Evolutionary conservation across 2,329 filamentous ascomycete species (phyloP).

Genomic region (Knoxdaviesia capensis): DNA sequence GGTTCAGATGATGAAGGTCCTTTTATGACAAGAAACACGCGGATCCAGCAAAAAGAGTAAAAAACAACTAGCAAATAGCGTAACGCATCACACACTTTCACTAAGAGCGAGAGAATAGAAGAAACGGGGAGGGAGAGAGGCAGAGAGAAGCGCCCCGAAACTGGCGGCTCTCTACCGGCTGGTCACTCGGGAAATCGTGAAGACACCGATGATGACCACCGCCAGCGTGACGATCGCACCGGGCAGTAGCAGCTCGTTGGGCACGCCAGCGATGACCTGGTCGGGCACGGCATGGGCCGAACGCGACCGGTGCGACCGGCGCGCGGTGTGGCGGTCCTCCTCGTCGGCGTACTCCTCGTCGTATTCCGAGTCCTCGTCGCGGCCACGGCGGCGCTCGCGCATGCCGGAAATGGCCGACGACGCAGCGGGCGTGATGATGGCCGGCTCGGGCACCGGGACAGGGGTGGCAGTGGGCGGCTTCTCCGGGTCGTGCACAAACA

Average conservation of each 20-base stretch:
- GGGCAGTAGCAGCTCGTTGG: slow-evolving; percentile 82
- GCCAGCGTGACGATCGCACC: slow-evolving; percentile 91
- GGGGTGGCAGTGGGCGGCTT: slow-evolving; percentile 59
- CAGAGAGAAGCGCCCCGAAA: not conserved
- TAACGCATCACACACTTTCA: too few species aligned
- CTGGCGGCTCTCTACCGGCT: slow-evolving; percentile 21
- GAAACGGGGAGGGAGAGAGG: too few species aligned
- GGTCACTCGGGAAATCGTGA: slow-evolving; percentile 57
- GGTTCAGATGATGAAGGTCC: too few species aligned
- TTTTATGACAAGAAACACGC: too few species aligned
- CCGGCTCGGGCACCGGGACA: slow-evolving; percentile 23
- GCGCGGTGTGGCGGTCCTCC: slow-evolving; percentile 23
- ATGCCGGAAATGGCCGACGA: slow-evolving; percentile 22
- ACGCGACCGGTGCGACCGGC: slow-evolving; percentile 21
- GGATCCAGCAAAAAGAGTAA: too few species aligned
- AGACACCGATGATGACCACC: slow-evolving; percentile 83
- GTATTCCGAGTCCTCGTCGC: slow-evolving; percentile 33
- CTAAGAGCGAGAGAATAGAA: too few species aligned
- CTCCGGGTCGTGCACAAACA: slow-evolving; percentile 88
- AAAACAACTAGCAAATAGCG: too few species aligned
- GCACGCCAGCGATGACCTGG: slow-evolving; percentile 74
- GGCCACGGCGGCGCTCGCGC: slow-evolving; percentile 25
- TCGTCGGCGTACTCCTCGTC: slow-evolving; percentile 33
- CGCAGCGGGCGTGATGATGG: slow-evolving; percentile 23
- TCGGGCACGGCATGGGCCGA: slow-evolving; percentile 31